phyloP scores from a whole-genome alignment of 352 stramenopile genomes.

The Thalassiosira exigua region DNA sequence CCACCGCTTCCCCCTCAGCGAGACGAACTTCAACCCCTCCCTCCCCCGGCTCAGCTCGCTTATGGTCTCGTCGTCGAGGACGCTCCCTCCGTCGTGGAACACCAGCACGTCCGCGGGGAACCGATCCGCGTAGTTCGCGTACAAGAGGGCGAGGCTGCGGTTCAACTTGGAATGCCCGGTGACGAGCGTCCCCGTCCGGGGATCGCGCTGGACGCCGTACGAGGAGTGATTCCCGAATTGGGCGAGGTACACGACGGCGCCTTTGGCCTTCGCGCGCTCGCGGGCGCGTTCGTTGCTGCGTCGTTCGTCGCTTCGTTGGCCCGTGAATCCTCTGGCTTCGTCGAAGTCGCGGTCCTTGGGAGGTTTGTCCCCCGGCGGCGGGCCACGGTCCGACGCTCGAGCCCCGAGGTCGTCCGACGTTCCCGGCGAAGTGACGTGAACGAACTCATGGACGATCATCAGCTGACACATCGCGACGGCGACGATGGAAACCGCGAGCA shows the following conservation, averaged over 20 bases:
- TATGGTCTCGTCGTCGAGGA: slow-evolving; percentile 10
- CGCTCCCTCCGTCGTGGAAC: slow-evolving; percentile 24
- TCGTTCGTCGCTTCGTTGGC: no score
- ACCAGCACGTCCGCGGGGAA: slow-evolving; percentile 34
- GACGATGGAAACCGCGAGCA: no score
- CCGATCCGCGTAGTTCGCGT: slow-evolving; percentile 34
- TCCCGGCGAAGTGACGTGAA: no score
- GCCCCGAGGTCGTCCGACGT: no score
- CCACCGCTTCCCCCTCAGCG: slow-evolving; percentile 28
- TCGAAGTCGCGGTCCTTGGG: no score
- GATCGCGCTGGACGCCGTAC: slow-evolving; percentile 36
- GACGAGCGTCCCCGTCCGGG: slow-evolving; percentile 2
- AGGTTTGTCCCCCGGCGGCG: no score
- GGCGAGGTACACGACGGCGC: slow-evolving; percentile 41
- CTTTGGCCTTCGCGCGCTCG: not conserved
- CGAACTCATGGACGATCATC: no score
- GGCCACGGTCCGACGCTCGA: no score
- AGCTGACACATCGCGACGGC: no score
- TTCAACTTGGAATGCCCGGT: slow-evolving; percentile 36
- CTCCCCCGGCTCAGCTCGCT: slow-evolving; percentile 1
- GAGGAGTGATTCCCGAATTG: slow-evolving; percentile 46
- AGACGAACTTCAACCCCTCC: slow-evolving; percentile 24
- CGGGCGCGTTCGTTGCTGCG: no score
- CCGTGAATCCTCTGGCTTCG: no score
- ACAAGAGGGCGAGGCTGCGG: slow-evolving; percentile 26